A percentile compares a stretch with the other conserved stretches of the same genome.
Conservation (phyloP, 2,329 filamentous ascomycete species). For the Sclerotinia subarctica region DNA sequence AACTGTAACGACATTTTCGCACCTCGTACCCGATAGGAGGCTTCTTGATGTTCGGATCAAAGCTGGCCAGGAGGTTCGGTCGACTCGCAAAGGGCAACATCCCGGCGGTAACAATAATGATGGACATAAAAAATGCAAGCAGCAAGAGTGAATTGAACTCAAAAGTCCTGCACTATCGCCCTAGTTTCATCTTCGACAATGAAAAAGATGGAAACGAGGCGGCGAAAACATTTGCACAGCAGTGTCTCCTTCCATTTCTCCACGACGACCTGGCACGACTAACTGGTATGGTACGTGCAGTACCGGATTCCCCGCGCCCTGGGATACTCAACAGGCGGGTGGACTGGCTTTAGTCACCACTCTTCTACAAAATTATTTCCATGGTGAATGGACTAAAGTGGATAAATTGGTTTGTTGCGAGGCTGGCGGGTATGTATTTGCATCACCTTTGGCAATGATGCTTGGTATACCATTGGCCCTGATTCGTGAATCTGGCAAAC, state of each 20-base stretch:
- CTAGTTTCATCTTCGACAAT: constrained; percentile 53
- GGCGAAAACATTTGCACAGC: constrained; percentile 44
- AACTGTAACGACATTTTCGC: constrained; percentile 52
- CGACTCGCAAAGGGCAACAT: constrained; percentile 39
- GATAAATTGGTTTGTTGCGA: constrained; percentile 52
- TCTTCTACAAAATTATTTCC: constrained; percentile 48
- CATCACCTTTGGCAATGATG: constrained; percentile 47
- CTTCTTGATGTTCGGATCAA: constrained; percentile 53
- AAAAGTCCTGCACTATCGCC: constrained; percentile 38
- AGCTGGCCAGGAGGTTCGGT: constrained; percentile 42
- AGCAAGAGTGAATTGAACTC: constrained; percentile 29
- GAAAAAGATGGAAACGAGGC: constrained; percentile 43
- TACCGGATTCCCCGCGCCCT: constrained; percentile 50
- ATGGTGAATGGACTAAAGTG: constrained; percentile 47
- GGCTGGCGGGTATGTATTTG: constrained; percentile 55
- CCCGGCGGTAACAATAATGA: constrained; percentile 19
- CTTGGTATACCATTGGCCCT: constrained; percentile 46
- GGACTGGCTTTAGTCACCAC: constrained; percentile 48
- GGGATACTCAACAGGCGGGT: constrained; percentile 40
- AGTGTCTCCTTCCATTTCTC: constrained; percentile 44
- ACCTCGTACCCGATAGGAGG: constrained; percentile 51
- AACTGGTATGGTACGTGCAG: constrained; percentile 47
- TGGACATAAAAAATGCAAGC: constrained; percentile 18
- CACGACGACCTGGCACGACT: constrained; percentile 47
- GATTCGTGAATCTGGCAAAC: constrained; percentile 56